Conservation (phyloP, 257 asterid genomes). For the Petunia secreta region DNA sequence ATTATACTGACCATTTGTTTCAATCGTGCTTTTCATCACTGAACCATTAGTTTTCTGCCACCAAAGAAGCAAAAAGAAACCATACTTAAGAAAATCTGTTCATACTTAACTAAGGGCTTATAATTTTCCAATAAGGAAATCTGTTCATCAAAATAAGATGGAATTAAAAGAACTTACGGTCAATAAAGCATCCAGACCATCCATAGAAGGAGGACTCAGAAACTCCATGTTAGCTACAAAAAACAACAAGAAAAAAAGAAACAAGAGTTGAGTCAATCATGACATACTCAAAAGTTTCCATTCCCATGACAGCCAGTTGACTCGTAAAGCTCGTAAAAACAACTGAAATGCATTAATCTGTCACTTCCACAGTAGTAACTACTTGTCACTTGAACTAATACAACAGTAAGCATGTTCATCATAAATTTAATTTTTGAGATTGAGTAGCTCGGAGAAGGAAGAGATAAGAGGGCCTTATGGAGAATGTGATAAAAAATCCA, state of each 20-base stretch:
- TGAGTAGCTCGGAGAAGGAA: background rate
- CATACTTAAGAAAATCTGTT: background rate
- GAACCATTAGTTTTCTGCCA: constrained; percentile 20
- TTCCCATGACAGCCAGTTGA: background rate
- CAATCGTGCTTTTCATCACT: constrained; percentile 28
- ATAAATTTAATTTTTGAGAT: background rate
- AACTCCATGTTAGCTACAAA: constrained; percentile 57
- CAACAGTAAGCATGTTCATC: background rate
- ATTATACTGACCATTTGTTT: constrained; percentile 29
- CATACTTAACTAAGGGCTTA: constrained; percentile 1
- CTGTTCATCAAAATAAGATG: background rate
- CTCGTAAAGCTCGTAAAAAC: background rate
- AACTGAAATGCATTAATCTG: background rate
- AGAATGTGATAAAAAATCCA: too few species aligned
- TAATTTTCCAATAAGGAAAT: background rate
- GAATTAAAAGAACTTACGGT: constrained; percentile 52
- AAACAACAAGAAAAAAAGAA: background rate
- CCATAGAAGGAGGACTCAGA: constrained; percentile 70
- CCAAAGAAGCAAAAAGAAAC: constrained; percentile 25
- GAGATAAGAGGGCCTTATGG: too few species aligned
- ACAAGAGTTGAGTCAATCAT: background rate
- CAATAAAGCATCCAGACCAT: constrained; percentile 63
- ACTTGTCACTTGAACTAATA: constrained; percentile 5
- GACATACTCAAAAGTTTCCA: background rate
- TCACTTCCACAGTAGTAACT: background rate